Conservation (phyloP, 2,329 filamentous ascomycete genomes). For the Penicillium sp. region DNA sequence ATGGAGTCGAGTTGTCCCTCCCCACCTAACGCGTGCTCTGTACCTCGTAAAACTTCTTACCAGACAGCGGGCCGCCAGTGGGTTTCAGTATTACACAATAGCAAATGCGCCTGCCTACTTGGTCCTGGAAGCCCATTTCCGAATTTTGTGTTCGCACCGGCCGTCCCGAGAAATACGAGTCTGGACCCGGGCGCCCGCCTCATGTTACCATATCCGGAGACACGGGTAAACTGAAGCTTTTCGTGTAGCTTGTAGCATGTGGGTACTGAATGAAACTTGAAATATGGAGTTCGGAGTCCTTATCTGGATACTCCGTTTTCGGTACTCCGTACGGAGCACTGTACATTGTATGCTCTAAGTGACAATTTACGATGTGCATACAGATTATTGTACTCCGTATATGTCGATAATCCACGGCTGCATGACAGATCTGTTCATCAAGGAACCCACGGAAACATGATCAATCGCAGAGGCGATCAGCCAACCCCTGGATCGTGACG, state of each 20-base stretch:
- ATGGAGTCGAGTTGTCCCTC: not conserved
- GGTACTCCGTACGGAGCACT: not conserved
- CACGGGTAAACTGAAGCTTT: conserved; percentile 5
- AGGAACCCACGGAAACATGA: not conserved
- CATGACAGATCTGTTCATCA: not conserved
- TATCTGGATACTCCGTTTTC: not conserved
- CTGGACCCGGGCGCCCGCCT: conserved; percentile 4
- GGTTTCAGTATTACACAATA: conserved; percentile 5
- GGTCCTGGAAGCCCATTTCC: not conserved
- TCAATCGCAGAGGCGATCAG: conserved; percentile 11
- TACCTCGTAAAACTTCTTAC: conserved; percentile 4
- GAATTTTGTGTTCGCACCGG: conserved; percentile 2
- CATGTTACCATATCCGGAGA: conserved; percentile 1
- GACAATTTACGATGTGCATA: not conserved
- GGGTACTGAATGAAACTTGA: not conserved
- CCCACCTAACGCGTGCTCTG: conserved; percentile 12
- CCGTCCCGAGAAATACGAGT: conserved; percentile 9
- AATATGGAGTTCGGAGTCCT: not conserved
- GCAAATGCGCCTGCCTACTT: conserved; percentile 7
- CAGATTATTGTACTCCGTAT: not conserved
- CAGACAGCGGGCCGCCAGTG: not conserved
- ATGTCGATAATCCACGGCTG: not conserved
- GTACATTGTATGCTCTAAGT: not conserved
- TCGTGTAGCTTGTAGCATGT: conserved; percentile 1
- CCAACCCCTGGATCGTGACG: conserved; percentile 9